These are phyloP conservation scores for Hortiboletus rubellus DNA, from an alignment of 1,284 basidiomycete genomes.

Conservation along the genomic window DNA sequence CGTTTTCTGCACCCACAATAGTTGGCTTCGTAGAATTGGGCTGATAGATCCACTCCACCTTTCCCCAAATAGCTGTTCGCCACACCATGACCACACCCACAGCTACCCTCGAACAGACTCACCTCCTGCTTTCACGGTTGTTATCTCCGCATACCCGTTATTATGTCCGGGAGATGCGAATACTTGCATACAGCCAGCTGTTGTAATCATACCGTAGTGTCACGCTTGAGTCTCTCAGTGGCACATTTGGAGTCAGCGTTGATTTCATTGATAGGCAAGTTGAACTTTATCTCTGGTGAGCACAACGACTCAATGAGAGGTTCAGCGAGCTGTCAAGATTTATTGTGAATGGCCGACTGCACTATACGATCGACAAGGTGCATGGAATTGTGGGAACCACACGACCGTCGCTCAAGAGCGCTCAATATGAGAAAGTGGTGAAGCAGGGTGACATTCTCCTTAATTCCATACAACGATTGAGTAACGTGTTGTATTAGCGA, in stretches of 20 bases:
- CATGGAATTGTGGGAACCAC: slow-evolving; percentile 95
- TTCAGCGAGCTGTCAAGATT: slow-evolving; percentile 87
- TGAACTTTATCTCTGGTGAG: background rate
- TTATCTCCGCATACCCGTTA: slow-evolving; percentile 86
- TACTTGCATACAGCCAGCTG: slow-evolving; percentile 91
- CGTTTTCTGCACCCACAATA: slow-evolving; percentile 5
- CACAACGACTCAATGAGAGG: background rate
- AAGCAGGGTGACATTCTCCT: slow-evolving; percentile 88
- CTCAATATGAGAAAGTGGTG: slow-evolving; percentile 88
- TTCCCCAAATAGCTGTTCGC: background rate
- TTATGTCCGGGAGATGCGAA: slow-evolving; percentile 96
- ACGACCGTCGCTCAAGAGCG: slow-evolving; percentile 81
- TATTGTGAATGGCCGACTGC: slow-evolving; percentile 85
- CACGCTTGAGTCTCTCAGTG: slow-evolving; percentile 84
- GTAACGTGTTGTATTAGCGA: slow-evolving; percentile 68
- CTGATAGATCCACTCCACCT: slow-evolving; percentile 12
- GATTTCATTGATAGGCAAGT: slow-evolving; percentile 86
- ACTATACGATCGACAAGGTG: slow-evolving; percentile 94
- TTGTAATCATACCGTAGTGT: slow-evolving; percentile 91
- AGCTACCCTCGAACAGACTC: slow-evolving; percentile 87
- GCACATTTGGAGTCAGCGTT: slow-evolving; percentile 88
- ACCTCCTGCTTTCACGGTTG: slow-evolving; percentile 84
- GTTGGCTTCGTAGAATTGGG: background rate
- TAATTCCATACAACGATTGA: slow-evolving; percentile 73
- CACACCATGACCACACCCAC: slow-evolving; percentile 5